phyloP scores from a whole-genome alignment of 306 rosid species.

The Vigna hirtella region DNA sequence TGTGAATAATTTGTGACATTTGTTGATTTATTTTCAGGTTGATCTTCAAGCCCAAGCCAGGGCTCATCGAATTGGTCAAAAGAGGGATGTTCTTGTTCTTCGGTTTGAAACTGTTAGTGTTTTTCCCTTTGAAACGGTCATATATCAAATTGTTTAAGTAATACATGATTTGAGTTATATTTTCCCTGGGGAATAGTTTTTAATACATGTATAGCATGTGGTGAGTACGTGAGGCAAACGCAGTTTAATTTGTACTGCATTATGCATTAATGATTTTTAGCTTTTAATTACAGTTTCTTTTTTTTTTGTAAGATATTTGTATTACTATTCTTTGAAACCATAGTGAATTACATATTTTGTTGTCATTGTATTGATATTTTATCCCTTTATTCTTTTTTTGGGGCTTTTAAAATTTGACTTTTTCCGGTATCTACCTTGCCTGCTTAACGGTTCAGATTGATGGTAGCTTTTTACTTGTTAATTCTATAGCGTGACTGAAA shows the following conservation, averaged over 20 bases:
- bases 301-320: background rate
- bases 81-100: slow-evolving; percentile 98
- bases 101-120: slow-evolving; percentile 93
- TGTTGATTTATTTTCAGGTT: slow-evolving; percentile 69
- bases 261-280: background rate
- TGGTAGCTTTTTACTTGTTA: slow-evolving; percentile 24
- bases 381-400: background rate
- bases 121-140: slow-evolving; percentile 11
- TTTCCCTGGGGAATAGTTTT: background rate
- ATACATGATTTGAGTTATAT: slow-evolving; percentile 9
- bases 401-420: slow-evolving; percentile 6
- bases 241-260: background rate
- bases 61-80: slow-evolving; percentile 99
- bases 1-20: slow-evolving; percentile 39
- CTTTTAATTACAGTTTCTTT: background rate
- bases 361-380: slow-evolving; percentile 13
- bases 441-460: slow-evolving; percentile 11
- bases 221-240: background rate
- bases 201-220: background rate
- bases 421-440: background rate
- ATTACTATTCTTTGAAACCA: background rate
- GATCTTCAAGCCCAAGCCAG: slow-evolving; percentile 99
- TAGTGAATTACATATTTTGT: slow-evolving; percentile 8
- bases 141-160: background rate
- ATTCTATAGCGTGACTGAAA: slow-evolving; percentile 1